Evolutionary conservation across 768 basidiomycete genomes (phyloP).

Genomic region (Dioszegia hungarica): DNA sequence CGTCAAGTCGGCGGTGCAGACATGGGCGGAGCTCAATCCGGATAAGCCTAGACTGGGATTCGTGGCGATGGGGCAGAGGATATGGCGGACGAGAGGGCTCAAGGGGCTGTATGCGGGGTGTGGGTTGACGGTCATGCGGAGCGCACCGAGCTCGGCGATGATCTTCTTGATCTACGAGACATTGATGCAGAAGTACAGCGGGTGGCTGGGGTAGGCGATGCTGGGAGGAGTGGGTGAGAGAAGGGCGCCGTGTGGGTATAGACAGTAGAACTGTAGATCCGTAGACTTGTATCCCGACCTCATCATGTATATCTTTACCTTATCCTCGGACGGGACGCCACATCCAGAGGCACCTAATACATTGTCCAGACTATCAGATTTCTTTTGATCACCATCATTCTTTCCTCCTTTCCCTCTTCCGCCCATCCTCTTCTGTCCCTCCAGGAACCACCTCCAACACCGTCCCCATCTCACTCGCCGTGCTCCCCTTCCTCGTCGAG

Average conservation of each 20-base stretch:
- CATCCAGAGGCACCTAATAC: no score
- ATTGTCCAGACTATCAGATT: no score
- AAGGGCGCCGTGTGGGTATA: no score
- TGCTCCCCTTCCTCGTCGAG: constrained; percentile 3
- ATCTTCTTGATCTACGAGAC: constrained; percentile 91
- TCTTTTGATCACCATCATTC: no score
- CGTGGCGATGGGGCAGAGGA: constrained; percentile 59
- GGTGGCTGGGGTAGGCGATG: constrained; percentile 2
- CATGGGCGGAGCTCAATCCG: constrained; percentile 72
- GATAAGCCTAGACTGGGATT: constrained; percentile 33
- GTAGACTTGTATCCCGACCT: no score
- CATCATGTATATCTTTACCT: no score
- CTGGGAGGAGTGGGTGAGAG: no score
- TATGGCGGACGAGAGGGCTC: constrained; percentile 72
- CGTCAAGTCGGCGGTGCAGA: constrained; percentile 91
- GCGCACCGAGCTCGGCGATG: constrained; percentile 82
- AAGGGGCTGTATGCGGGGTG: constrained; percentile 86
- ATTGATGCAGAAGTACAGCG: constrained; percentile 58
- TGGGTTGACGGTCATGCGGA: constrained; percentile 79
- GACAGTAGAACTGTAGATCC: no score
- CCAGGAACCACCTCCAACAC: neutral
- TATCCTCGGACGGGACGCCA: no score
- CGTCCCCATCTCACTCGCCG: neutral
- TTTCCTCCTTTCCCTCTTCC: constrained; percentile 4
- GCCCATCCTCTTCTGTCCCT: neutral